Conservation (phyloP, 2,329 filamentous ascomycete species). For the Apiospora arundinis region DNA sequence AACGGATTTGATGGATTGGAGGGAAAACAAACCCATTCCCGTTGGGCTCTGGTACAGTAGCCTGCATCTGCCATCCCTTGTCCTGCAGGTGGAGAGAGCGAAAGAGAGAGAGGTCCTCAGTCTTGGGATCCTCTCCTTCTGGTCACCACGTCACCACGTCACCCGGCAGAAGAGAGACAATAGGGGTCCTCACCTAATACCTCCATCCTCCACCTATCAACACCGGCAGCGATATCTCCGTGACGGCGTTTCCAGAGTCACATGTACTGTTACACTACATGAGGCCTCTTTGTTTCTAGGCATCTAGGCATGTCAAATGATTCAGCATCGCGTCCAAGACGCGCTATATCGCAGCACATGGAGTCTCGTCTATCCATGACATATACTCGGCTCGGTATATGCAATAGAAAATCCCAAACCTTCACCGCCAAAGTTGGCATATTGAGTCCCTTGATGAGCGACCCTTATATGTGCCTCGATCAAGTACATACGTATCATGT, state of each 20-base stretch:
- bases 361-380: neutral
- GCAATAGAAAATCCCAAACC: neutral
- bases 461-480: neutral
- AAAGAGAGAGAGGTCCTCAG: neutral
- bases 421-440: neutral
- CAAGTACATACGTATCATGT: neutral
- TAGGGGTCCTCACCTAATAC: slow-evolving; percentile 12
- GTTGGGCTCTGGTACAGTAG: neutral
- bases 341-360: neutral
- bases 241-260: neutral
- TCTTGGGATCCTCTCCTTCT: neutral
- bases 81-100: slow-evolving; percentile 9
- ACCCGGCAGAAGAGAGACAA: slow-evolving; percentile 16
- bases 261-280: neutral
- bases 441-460: neutral
- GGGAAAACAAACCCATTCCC: slow-evolving; percentile 10
- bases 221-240: slow-evolving; percentile 16
- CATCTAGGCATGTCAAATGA: neutral
- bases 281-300: neutral
- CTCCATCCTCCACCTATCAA: slow-evolving; percentile 1
- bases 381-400: neutral
- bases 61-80: neutral
- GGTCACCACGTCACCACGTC: slow-evolving; percentile 14
- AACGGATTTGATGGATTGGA: neutral
- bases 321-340: neutral